These are phyloP conservation scores for Boletus sensibilis DNA, from an alignment of 768 basidiomycete species.

Conservation along the genomic window DNA sequence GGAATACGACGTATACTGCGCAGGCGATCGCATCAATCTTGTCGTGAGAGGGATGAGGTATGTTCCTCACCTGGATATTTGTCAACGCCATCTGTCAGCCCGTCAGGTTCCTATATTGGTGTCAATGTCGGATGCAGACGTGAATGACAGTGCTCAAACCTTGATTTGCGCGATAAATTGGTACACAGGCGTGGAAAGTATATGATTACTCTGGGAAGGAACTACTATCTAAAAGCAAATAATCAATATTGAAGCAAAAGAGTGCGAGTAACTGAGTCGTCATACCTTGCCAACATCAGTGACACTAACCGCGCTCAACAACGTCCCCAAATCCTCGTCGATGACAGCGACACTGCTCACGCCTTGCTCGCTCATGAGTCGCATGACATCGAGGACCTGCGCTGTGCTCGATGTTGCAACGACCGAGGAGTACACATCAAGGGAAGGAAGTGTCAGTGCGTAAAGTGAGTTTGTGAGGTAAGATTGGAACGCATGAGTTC, in stretches of 20 bases:
- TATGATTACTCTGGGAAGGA: slow-evolving; percentile 77
- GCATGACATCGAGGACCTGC: slow-evolving; percentile 78
- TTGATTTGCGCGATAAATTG: slow-evolving; percentile 74
- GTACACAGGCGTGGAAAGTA: slow-evolving; percentile 64
- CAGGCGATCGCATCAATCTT: neutral
- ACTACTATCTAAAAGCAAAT: slow-evolving; percentile 59
- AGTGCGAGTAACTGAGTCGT: neutral
- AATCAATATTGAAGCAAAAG: neutral
- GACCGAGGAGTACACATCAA: slow-evolving; percentile 61
- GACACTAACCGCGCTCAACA: slow-evolving; percentile 78
- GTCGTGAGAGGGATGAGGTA: neutral
- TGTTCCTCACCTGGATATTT: slow-evolving; percentile 63
- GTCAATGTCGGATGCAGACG: slow-evolving; percentile 1
- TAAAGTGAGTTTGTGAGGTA: slow-evolving; percentile 54
- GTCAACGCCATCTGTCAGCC: slow-evolving; percentile 77
- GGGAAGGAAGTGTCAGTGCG: slow-evolving; percentile 59
- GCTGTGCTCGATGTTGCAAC: slow-evolving; percentile 60
- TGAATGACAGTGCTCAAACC: slow-evolving; percentile 36
- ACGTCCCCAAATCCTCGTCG: slow-evolving; percentile 58
- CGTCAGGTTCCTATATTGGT: slow-evolving; percentile 55
- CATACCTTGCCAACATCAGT: slow-evolving; percentile 76
- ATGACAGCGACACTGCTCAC: slow-evolving; percentile 81
- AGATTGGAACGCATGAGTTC: slow-evolving; percentile 35
- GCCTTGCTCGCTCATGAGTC: slow-evolving; percentile 80
- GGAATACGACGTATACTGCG: slow-evolving; percentile 72